Percentiles rank a stretch among this genome's conserved stretches.
These are phyloP conservation scores for Yamadazyma kanchanaburiensis DNA, from an alignment of 1,139 yeast species.

Conservation along the genomic window DNA sequence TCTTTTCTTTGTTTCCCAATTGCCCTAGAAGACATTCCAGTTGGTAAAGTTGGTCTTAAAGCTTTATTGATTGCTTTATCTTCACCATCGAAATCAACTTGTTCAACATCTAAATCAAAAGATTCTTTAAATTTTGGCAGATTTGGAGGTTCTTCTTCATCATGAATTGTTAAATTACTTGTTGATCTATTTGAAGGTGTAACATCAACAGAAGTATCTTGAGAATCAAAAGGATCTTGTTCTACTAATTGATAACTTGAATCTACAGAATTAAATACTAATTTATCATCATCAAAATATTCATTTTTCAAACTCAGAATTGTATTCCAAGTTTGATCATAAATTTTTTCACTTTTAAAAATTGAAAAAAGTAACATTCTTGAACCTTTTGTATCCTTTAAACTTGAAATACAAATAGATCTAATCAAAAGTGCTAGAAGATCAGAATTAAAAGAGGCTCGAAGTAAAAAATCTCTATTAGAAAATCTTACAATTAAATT, in stretches of 20 bases:
- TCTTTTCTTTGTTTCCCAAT: slow-evolving; percentile 57
- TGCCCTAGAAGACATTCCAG: slow-evolving; percentile 61
- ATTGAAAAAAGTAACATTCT: slow-evolving; percentile 53
- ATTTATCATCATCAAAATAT: slow-evolving; percentile 21
- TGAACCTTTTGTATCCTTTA: slow-evolving; percentile 49
- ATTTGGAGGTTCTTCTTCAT: slow-evolving; percentile 6
- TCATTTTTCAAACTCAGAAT: slow-evolving; percentile 27
- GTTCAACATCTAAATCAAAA: neutral
- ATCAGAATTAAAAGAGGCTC: slow-evolving; percentile 50
- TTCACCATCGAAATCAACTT: slow-evolving; percentile 10
- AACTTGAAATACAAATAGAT: slow-evolving; percentile 48
- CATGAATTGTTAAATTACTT: slow-evolving; percentile 8
- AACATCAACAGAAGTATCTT: neutral
- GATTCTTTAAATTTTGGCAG: slow-evolving; percentile 1
- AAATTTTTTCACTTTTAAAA: slow-evolving; percentile 44
- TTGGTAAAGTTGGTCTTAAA: slow-evolving; percentile 45
- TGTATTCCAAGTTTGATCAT: slow-evolving; percentile 30
- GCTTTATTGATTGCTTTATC: slow-evolving; percentile 24
- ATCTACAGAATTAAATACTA: slow-evolving; percentile 12
- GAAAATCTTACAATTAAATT: slow-evolving; percentile 51
- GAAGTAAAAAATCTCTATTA: slow-evolving; percentile 36
- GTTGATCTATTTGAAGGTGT: slow-evolving; percentile 7
- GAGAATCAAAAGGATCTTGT: neutral
- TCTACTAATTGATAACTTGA: neutral
- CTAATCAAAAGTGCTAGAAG: slow-evolving; percentile 56